Conservation (phyloP, 495 filamentous ascomycete species). For the Penicillium silybi region DNA sequence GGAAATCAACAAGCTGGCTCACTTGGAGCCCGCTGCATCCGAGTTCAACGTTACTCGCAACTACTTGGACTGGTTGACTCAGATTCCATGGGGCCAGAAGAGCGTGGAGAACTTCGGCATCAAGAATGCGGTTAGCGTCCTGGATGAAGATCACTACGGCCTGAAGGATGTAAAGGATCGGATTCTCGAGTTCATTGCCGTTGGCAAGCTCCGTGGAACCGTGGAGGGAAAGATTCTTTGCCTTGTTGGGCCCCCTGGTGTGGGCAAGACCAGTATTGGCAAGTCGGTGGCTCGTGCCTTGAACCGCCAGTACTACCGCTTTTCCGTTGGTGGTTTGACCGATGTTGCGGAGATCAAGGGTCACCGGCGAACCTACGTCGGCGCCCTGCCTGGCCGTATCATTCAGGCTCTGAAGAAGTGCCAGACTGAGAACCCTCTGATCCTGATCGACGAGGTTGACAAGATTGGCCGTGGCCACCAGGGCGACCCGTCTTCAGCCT, state of each 20-base stretch:
- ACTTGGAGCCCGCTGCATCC: conserved; percentile 89
- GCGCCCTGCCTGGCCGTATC: conserved; percentile 90
- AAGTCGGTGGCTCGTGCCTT: conserved; percentile 95
- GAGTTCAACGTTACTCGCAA: conserved; percentile 99
- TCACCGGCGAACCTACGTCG: conserved; percentile 93
- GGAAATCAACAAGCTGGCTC: conserved; percentile 92
- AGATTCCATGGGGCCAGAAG: conserved; percentile 95
- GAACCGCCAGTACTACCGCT: conserved; percentile 94
- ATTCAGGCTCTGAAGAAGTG: conserved; percentile 99
- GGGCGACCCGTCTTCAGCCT: conserved; percentile 91
- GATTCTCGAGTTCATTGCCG: conserved; percentile 97
- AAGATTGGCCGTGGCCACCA: conserved; percentile 96
- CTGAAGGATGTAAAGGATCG: conserved; percentile 98
- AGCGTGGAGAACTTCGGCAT: conserved; percentile 97
- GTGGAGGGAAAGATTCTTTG: conserved; percentile 99
- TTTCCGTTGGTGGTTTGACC: conserved; percentile 93
- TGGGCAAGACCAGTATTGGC: conserved; percentile 98
- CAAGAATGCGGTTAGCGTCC: conserved; percentile 77
- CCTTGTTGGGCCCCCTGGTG: conserved; percentile 92
- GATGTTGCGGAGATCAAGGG: conserved; percentile 99
- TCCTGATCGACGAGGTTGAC: conserved; percentile 96
- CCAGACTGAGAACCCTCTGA: conserved; percentile 95
- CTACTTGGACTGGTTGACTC: conserved; percentile 97
- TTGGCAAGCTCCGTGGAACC: conserved; percentile 93
- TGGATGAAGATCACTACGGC: conserved; percentile 97